Evolutionary conservation across 2,329 filamentous ascomycete genomes (phyloP).

Genomic region (Spiromastix sp.): DNA sequence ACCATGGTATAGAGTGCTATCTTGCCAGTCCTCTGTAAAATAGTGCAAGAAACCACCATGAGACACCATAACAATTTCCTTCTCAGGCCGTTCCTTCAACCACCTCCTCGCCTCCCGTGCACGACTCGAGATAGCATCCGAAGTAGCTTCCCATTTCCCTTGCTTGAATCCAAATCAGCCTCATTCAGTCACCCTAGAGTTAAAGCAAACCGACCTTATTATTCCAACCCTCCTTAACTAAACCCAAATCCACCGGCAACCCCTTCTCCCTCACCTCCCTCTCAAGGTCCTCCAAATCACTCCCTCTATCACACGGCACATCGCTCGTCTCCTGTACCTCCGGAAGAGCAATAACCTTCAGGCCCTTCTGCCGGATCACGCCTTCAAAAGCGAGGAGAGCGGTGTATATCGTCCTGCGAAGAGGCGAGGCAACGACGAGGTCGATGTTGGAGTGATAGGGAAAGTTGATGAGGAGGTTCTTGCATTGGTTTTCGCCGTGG

Average conservation of each 20-base stretch:
- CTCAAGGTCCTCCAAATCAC: constrained; percentile 42
- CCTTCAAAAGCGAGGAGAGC: constrained; percentile 59
- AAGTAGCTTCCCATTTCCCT: constrained; percentile 36
- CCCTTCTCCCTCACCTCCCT: constrained; percentile 48
- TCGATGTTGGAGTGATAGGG: constrained; percentile 55
- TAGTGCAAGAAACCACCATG: constrained; percentile 81
- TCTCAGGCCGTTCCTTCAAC: constrained; percentile 43
- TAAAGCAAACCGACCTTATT: constrained; percentile 41
- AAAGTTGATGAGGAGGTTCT: constrained; percentile 50
- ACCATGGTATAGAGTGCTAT: constrained; percentile 40
- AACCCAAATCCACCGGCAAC: constrained; percentile 51
- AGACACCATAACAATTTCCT: constrained; percentile 66
- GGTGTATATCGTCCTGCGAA: constrained; percentile 73
- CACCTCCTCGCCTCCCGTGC: constrained; percentile 51
- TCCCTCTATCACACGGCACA: constrained; percentile 67
- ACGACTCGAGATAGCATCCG: constrained; percentile 47
- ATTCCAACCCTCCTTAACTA: constrained; percentile 60
- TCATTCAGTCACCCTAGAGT: background rate
- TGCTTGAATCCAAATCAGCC: constrained; percentile 13
- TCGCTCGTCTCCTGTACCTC: constrained; percentile 69
- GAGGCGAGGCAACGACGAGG: constrained; percentile 65
- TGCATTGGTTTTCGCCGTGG: constrained; percentile 67
- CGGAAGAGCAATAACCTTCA: constrained; percentile 56
- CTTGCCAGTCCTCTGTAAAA: constrained; percentile 70
- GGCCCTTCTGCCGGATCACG: constrained; percentile 35